These are phyloP conservation scores for Apiospora kogelbergensis DNA, from an alignment of 2,329 filamentous ascomycete species.

Conservation along the genomic window DNA sequence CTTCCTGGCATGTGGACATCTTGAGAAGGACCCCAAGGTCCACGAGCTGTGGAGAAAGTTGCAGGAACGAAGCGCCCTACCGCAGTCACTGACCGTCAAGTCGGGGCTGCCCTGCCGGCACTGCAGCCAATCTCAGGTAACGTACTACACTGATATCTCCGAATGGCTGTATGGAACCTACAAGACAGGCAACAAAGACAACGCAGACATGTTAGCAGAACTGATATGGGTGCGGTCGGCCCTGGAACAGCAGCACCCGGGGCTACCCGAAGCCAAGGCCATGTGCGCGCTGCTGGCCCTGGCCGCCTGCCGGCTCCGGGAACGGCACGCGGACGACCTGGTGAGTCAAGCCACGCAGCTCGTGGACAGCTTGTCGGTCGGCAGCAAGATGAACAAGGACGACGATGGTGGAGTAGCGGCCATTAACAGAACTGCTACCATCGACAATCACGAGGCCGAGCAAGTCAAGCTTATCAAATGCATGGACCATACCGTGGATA, in stretches of 20 bases:
- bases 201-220: background rate
- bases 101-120: background rate
- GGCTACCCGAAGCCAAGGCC: background rate
- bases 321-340: background rate
- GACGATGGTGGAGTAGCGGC: background rate
- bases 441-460: background rate
- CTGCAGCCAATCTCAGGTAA: background rate
- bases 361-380: background rate
- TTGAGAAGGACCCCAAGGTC: background rate
- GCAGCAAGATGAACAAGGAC: background rate
- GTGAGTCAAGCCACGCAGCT: background rate
- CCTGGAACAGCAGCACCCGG: background rate
- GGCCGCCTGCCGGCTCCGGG: background rate
- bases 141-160: background rate
- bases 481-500: background rate
- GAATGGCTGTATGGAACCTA: background rate
- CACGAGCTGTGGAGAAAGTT: background rate
- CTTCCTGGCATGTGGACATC: background rate
- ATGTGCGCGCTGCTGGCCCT: background rate
- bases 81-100: background rate
- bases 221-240: background rate
- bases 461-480: background rate
- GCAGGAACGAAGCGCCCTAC: background rate
- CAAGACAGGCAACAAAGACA: background rate
- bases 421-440: too few relatives aligned